These are phyloP conservation scores for Clohesyomyces aquaticus DNA, from an alignment of 495 filamentous ascomycete genomes.

Conservation along the genomic window DNA sequence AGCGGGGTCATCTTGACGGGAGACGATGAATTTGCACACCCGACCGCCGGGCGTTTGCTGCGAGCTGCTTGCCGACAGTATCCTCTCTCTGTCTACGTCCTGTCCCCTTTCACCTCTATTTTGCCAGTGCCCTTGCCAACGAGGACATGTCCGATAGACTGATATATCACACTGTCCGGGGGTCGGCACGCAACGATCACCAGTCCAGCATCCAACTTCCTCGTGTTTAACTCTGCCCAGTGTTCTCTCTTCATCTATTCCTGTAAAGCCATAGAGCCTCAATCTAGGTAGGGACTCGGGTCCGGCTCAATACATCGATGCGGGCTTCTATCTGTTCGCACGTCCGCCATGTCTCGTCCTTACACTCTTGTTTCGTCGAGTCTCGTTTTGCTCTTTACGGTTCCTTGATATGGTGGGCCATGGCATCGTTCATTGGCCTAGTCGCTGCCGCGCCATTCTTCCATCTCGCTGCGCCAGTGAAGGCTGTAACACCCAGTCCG, in stretches of 20 bases:
- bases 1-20: too few relatives aligned
- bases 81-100: too few relatives aligned
- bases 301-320: conserved; percentile 3
- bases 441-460: background rate
- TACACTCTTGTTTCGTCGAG: background rate
- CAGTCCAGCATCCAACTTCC: conserved; percentile 12
- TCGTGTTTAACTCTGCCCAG: conserved; percentile 4
- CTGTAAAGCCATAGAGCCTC: conserved; percentile 10
- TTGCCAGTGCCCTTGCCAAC: too few relatives aligned
- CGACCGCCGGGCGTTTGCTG: too few relatives aligned
- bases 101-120: too few relatives aligned
- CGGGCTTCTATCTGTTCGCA: conserved; percentile 1
- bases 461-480: background rate
- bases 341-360: conserved; percentile 1
- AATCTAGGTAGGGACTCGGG: conserved; percentile 20
- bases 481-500: conserved; percentile 11
- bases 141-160: too few relatives aligned
- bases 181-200: background rate
- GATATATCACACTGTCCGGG: too few relatives aligned
- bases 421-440: conserved; percentile 2
- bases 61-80: too few relatives aligned
- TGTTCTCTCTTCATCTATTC: conserved; percentile 16
- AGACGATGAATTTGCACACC: too few relatives aligned
- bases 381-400: background rate
- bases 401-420: background rate